A percentile compares a stretch with the other conserved stretches of the same genome.
Evolutionary conservation across 495 filamentous ascomycete species (phyloP).

Genomic region (Penicillium malachiteum): DNA sequence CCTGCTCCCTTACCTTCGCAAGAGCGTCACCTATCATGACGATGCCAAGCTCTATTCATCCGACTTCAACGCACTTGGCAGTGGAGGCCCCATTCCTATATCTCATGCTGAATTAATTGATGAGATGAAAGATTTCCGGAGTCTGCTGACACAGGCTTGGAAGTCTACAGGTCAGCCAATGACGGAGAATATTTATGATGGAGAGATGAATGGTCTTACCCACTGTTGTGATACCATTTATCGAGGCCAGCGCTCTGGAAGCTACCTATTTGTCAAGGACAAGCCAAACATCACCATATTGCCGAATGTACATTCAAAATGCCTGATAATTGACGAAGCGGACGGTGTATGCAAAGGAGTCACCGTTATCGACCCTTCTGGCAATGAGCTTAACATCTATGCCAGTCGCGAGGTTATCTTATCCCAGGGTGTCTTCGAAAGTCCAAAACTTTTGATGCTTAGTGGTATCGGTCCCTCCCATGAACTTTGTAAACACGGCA

Average conservation of each 20-base stretch:
- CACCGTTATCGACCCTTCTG: conserved; percentile 47
- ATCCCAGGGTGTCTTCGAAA: conserved; percentile 42
- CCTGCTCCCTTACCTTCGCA: conserved; percentile 51
- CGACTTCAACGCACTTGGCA: conserved; percentile 48
- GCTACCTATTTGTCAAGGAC: conserved; percentile 50
- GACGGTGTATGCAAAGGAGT: conserved; percentile 33
- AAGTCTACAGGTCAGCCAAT: conserved; percentile 51
- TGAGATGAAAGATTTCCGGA: conserved; percentile 53
- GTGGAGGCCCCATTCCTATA: conserved; percentile 51
- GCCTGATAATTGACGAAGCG: conserved; percentile 49
- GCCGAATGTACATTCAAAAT: conserved; percentile 47
- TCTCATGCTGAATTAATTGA: conserved; percentile 55
- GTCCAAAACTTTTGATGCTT: conserved; percentile 49
- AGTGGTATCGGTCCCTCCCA: conserved; percentile 40
- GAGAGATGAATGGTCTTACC: conserved; percentile 55
- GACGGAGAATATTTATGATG: conserved; percentile 55
- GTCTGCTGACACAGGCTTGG: conserved; percentile 57
- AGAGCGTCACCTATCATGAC: conserved; percentile 57
- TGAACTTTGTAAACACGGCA: conserved; percentile 49
- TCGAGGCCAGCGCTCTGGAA: conserved; percentile 54
- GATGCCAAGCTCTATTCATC: conserved; percentile 39
- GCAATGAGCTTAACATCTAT: conserved; percentile 30
- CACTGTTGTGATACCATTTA: conserved; percentile 58
- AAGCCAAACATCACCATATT: conserved; percentile 58
- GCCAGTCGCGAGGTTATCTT: conserved; percentile 46